phyloP scores from a whole-genome alignment of 306 rosid species.

The Sechiopsis laciniata region DNA sequence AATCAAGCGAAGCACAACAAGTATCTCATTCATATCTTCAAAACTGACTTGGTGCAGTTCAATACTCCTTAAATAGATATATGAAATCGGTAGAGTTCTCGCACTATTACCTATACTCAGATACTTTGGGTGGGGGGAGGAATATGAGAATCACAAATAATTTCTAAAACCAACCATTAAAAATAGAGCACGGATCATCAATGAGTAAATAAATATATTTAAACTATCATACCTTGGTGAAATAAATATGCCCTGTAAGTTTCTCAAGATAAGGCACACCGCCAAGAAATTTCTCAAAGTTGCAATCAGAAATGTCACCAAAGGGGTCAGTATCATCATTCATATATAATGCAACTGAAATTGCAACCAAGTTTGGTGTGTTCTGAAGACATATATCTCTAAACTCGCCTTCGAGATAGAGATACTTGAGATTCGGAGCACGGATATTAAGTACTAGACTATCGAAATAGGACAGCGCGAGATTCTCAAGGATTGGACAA shows the following conservation, averaged over 20 bases:
- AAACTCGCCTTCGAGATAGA: conserved; percentile 85
- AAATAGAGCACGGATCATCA: conserved; percentile 11
- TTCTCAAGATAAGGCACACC: conserved; percentile 77
- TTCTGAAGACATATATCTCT: conserved; percentile 67
- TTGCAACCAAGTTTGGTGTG: conserved; percentile 54
- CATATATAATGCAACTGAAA: conserved; percentile 68
- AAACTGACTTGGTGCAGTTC: conserved; percentile 85
- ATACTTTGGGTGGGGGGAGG: conserved; percentile 44
- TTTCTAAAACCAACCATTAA: neutral
- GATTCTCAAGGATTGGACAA: conserved; percentile 67
- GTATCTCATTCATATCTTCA: conserved; percentile 84
- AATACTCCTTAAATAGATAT: conserved; percentile 50
- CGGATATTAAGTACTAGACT: conserved; percentile 52
- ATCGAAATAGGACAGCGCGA: conserved; percentile 59
- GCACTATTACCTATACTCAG: conserved; percentile 71
- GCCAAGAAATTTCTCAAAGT: conserved; percentile 72
- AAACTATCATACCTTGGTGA: conserved; percentile 63
- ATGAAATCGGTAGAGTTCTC: conserved; percentile 38
- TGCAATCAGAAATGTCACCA: conserved; percentile 57
- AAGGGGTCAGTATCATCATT: conserved; percentile 59
- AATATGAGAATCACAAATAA: conserved; percentile 4
- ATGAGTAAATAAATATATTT: conserved; percentile 22
- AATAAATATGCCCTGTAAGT: conserved; percentile 69
- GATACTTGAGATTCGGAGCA: conserved; percentile 72
- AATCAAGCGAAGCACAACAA: conserved; percentile 74